Evolutionary conservation across 257 asterid species (phyloP), one percentile per base, ranked within the genome.

Genomic region (Orobanche coerulescens): DNA sequence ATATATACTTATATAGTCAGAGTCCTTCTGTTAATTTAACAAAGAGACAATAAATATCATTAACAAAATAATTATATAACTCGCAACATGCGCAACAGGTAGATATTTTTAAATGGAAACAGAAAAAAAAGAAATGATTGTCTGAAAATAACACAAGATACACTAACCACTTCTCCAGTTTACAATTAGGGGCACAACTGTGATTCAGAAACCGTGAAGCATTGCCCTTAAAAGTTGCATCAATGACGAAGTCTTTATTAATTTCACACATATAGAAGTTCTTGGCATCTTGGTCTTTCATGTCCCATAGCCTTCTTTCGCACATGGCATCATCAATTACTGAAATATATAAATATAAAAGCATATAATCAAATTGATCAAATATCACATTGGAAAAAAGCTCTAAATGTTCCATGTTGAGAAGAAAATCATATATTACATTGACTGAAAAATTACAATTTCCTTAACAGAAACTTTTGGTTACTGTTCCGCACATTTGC

Each of bases 261-360:
- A 92, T 80, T 75, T 92, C 98, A 64, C 96, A 92, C 98, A 92
- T 82, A 64, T 92, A 92, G 66, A 92, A 92, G 86, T 88, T 88
- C 74, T 75, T 68, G 30, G 81, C 84, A 39, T 76, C 90, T 68
- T 79, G 71, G 74, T 84, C 81, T 76, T 88, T 92, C 95, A 92
- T 79, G 68, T 82, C 84, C 96, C 96, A 92, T 47, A 92, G 82
- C 79, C 98, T 88, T 79, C 74, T 68, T 71, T 92, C 96, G 25
- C 98, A 92, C 76, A 77, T 61, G 50, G 87, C 90, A 72, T 92
- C 98, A 75, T 88, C 81, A 75, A 92, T 88, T 50, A 92, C 98
- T 88, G 90, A 30, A 79, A n/a, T n/a, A n/a, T n/a, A n/a, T n/a
- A n/a, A n/a, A 50, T 24, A 46, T 10, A 58, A 53, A 64, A 62